These are phyloP conservation scores for Whalleya microplaca DNA, from an alignment of 2,329 filamentous ascomycete species.

Conservation along the genomic window DNA sequence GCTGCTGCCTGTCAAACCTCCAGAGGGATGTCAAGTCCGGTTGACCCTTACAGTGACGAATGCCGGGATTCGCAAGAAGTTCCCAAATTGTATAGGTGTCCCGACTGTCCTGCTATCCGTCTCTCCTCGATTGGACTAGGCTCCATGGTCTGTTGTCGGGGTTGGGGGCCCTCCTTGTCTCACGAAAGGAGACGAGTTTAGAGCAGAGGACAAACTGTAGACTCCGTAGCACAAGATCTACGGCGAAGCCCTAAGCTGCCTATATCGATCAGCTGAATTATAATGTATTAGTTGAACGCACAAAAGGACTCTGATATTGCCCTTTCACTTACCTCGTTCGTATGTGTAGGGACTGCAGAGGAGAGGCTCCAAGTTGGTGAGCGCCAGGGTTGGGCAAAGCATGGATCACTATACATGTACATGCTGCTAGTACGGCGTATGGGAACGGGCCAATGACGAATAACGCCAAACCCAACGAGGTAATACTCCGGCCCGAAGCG, in stretches of 20 bases:
- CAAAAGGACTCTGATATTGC: no score
- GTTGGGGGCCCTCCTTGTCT: neutral
- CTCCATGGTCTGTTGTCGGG: neutral
- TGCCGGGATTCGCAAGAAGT: slow-evolving; percentile 23
- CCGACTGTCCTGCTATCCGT: slow-evolving; percentile 18
- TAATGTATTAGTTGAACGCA: no score
- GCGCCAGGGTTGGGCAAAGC: neutral
- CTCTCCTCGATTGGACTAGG: neutral
- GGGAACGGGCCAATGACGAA: no score
- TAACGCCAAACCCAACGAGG: no score
- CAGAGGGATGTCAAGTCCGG: slow-evolving; percentile 16
- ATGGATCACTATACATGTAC: no score
- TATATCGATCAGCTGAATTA: no score
- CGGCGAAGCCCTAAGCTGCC: no score
- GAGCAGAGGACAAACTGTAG: neutral
- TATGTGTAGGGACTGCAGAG: no score
- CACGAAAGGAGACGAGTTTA: neutral
- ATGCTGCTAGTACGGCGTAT: no score
- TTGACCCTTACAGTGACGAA: slow-evolving; percentile 16
- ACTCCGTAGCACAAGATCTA: no score
- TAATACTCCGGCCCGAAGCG: no score
- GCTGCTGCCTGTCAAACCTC: neutral
- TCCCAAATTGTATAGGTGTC: slow-evolving; percentile 19
- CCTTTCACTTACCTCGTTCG: no score
- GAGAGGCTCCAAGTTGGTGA: neutral